Conservation (phyloP, 2,329 filamentous ascomycete genomes). For the Byssochlamys sp. region DNA sequence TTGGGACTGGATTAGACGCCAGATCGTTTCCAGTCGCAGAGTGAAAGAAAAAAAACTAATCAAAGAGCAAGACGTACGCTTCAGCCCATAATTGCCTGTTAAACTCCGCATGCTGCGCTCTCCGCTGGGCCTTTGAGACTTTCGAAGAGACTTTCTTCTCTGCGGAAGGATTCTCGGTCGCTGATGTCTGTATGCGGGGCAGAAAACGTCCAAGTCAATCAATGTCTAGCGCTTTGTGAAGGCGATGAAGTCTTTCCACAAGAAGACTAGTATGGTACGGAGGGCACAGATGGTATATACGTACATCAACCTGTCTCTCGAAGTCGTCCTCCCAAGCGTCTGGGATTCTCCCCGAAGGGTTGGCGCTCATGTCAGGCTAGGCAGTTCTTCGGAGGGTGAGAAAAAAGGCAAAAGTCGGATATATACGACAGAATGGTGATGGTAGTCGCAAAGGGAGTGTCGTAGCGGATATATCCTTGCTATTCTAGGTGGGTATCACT, state of each 20-base stretch:
- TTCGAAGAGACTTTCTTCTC: slow-evolving; percentile 41
- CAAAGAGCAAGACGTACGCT: slow-evolving; percentile 48
- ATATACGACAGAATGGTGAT: not conserved
- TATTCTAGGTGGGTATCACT: not conserved
- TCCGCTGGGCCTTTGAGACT: slow-evolving; percentile 64
- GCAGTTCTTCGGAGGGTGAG: slow-evolving; percentile 1
- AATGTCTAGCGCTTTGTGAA: not conserved
- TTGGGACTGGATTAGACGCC: not conserved
- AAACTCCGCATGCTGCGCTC: slow-evolving; percentile 69
- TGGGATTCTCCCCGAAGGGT: slow-evolving; percentile 46
- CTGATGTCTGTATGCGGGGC: not conserved
- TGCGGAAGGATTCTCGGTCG: slow-evolving; percentile 18
- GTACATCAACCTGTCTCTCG: slow-evolving; percentile 67
- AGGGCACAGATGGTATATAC: slow-evolving; percentile 6
- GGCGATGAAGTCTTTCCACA: not conserved
- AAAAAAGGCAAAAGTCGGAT: not conserved
- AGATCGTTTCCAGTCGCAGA: not conserved
- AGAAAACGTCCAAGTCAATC: not conserved
- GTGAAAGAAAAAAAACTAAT: not conserved
- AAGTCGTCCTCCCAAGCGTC: slow-evolving; percentile 91
- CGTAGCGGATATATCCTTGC: not conserved
- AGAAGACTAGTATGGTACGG: not conserved
- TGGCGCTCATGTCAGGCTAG: slow-evolving; percentile 28
- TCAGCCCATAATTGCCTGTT: slow-evolving; percentile 84
- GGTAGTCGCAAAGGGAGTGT: not conserved